phyloP scores from a whole-genome alignment of 2,329 filamentous ascomycete genomes.

The Aspergillus hiratsukae region DNA sequence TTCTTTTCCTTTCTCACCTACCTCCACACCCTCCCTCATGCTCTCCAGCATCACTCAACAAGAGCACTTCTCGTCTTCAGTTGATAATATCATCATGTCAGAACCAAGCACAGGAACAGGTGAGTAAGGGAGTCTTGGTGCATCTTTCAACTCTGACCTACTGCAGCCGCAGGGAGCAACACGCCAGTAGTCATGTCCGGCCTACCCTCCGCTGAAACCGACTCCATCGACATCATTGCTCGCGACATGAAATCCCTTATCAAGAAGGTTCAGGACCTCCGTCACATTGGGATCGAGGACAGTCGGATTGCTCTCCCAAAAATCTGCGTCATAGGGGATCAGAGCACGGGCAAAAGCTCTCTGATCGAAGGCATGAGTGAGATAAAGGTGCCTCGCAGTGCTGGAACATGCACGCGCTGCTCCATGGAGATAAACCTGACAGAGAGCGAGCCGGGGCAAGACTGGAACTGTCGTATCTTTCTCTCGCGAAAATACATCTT shows the following conservation, averaged over 20 bases:
- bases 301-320: conserved; percentile 66
- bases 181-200: conserved; percentile 1
- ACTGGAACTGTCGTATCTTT: conserved; percentile 65
- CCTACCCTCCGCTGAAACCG: not conserved
- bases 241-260: conserved; percentile 36
- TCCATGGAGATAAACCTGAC: conserved; percentile 74
- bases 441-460: conserved; percentile 38
- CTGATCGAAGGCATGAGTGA: conserved; percentile 59
- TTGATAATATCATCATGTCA: not conserved
- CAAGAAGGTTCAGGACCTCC: conserved; percentile 53
- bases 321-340: conserved; percentile 78
- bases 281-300: conserved; percentile 67
- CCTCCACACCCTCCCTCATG: not conserved
- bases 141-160: not conserved
- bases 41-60: not conserved
- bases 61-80: not conserved
- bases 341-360: conserved; percentile 77
- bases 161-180: not conserved
- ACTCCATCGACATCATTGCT: conserved; percentile 25
- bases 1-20: not conserved
- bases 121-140: not conserved
- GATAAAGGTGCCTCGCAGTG: conserved; percentile 66
- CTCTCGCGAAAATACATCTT: conserved; percentile 64
- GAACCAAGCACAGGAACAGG: not conserved
- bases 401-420: conserved; percentile 73